A percentile compares a stretch with the other conserved stretches of the same genome.
Conservation (phyloP, 2,329 filamentous ascomycete species). For the Botrytis squamosa region DNA sequence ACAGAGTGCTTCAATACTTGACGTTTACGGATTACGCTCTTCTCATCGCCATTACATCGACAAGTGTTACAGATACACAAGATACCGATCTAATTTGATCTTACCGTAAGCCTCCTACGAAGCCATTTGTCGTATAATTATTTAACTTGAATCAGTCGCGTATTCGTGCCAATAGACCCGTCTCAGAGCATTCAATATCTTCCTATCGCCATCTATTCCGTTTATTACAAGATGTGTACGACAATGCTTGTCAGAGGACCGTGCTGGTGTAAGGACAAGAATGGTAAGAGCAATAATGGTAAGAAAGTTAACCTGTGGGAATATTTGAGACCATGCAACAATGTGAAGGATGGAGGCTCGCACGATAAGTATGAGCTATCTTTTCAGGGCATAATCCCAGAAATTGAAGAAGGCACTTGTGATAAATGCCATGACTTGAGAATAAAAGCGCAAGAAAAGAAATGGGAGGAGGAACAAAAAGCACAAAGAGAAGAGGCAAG, state of each 20-base stretch:
- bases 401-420: neutral
- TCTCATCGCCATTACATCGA: neutral
- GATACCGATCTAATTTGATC: neutral
- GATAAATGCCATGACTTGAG: neutral
- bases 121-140: neutral
- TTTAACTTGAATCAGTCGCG: neutral
- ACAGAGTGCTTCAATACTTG: neutral
- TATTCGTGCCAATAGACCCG: neutral
- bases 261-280: neutral
- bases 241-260: neutral
- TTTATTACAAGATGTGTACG: neutral
- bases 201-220: neutral
- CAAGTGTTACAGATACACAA: neutral
- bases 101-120: neutral
- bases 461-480: neutral
- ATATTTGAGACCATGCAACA: fast-evolving
- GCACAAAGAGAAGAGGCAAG: neutral
- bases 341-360: fast-evolving
- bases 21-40: neutral
- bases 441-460: neutral
- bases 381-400: fast-evolving
- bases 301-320: neutral
- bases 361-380: neutral
- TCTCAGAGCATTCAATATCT: neutral
- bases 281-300: neutral